A percentile compares a stretch with the other conserved stretches of the same genome.
Evolutionary conservation across 129 eudicot genomes (phyloP).

Genomic region (Artemisia argyi): DNA sequence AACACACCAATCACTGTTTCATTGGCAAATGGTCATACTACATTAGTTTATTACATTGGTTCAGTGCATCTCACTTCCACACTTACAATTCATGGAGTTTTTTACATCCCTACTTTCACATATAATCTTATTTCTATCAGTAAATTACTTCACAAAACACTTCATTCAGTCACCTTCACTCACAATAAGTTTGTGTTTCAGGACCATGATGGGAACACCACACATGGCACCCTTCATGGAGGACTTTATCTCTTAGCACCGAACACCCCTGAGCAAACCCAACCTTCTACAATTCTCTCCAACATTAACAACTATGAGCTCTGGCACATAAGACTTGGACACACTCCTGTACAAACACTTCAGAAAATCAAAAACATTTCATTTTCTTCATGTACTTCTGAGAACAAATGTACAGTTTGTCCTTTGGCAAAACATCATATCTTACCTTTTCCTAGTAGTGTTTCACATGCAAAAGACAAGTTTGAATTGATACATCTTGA

Average conservation of each 20-base stretch:
- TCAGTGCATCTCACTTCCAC: too few species aligned
- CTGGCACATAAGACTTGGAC: not conserved
- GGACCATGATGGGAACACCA: not conserved
- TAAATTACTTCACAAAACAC: too few species aligned
- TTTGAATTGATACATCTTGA: not conserved
- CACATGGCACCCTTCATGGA: not conserved
- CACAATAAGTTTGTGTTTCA: not conserved
- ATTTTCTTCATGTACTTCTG: not conserved
- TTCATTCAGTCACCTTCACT: not conserved
- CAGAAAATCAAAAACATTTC: too few species aligned
- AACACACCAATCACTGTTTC: not conserved
- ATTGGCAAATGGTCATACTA: not conserved
- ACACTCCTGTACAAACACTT: not conserved
- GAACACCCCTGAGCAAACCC: too few species aligned
- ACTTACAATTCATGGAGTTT: too few species aligned
- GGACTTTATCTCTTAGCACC: not conserved
- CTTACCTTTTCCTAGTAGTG: not conserved
- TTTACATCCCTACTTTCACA: too few species aligned
- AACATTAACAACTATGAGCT: not conserved
- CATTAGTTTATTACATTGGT: too few species aligned
- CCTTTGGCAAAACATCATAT: not conserved
- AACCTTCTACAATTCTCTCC: too few species aligned
- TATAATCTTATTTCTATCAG: too few species aligned
- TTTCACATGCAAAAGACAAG: not conserved
- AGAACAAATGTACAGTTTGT: not conserved